These are phyloP conservation scores for Schizosaccharomyces cryophilus DNA, from an alignment of 805 yeast genomes.

Conservation along the genomic window DNA sequence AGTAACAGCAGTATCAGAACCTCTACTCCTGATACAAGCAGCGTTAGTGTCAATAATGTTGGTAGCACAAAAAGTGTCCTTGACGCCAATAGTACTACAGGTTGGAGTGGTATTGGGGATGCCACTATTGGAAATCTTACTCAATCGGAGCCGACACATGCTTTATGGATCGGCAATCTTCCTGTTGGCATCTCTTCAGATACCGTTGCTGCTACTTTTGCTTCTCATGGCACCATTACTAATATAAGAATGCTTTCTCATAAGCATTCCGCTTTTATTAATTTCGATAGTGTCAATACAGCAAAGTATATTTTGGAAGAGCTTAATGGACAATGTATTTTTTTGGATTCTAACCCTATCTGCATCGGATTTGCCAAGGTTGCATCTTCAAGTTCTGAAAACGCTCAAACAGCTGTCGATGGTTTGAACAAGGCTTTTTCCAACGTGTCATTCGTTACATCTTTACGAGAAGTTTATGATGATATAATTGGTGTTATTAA, in stretches of 20 bases:
- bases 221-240: slow-evolving; percentile 35
- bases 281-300: slow-evolving; percentile 42
- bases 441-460: not conserved
- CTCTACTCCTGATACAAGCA: not conserved
- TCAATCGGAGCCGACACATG: slow-evolving; percentile 32
- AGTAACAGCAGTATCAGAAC: not conserved
- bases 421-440: not conserved
- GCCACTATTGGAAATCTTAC: not conserved
- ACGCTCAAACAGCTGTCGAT: not conserved
- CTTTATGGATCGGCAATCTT: slow-evolving; percentile 54
- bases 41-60: not conserved
- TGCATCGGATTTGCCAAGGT: slow-evolving; percentile 69
- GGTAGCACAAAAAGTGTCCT: not conserved
- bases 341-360: slow-evolving; percentile 48
- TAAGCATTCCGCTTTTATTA: slow-evolving; percentile 32
- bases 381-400: not conserved
- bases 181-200: slow-evolving; percentile 34
- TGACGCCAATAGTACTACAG: not conserved
- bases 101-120: not conserved
- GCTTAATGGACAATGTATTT: slow-evolving; percentile 60
- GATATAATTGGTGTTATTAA: not conserved
- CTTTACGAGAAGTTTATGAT: not conserved
- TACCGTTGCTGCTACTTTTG: slow-evolving; percentile 34
- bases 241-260: slow-evolving; percentile 34
- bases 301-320: slow-evolving; percentile 65